Conservation (phyloP, 2,329 filamentous ascomycete genomes). For the Plenodomus biglobosus region DNA sequence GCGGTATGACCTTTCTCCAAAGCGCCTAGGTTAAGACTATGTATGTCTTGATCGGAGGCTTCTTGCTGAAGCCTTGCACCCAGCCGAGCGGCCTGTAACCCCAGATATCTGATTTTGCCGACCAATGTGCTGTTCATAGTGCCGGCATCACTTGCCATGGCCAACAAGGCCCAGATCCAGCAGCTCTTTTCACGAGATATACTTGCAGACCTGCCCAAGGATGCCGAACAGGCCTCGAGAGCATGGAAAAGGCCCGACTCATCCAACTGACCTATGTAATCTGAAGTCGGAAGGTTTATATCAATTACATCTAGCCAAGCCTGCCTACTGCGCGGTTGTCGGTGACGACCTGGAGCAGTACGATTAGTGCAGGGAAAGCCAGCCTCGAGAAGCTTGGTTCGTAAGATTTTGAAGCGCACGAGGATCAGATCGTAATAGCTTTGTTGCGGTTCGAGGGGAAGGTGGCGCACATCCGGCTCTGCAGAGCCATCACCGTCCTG, state of each 20-base stretch:
- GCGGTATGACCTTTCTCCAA: background rate
- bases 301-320: slow-evolving; percentile 35
- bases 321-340: slow-evolving; percentile 42
- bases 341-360: background rate
- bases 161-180: slow-evolving; percentile 85
- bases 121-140: slow-evolving; percentile 76
- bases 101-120: slow-evolving; percentile 74
- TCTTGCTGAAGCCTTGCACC: slow-evolving; percentile 42
- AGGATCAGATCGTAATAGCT: slow-evolving; percentile 70
- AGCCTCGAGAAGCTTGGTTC: slow-evolving; percentile 58
- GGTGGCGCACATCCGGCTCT: background rate
- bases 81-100: slow-evolving; percentile 70
- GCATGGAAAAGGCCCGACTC: slow-evolving; percentile 67
- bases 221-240: slow-evolving; percentile 63
- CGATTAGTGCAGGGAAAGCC: slow-evolving; percentile 35
- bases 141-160: slow-evolving; percentile 71
- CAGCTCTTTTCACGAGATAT: slow-evolving; percentile 69
- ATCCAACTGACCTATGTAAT: slow-evolving; percentile 58
- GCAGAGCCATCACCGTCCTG: background rate
- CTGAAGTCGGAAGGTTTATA: slow-evolving; percentile 48
- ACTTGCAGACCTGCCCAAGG: slow-evolving; percentile 61
- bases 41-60: background rate
- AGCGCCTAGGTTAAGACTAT: background rate
- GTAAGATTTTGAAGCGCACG: slow-evolving; percentile 66
- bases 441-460: slow-evolving; percentile 52